Base-by-base conservation (phyloP, 352 stramenopile genomes). In the Globisporangium lucens region DNA sequence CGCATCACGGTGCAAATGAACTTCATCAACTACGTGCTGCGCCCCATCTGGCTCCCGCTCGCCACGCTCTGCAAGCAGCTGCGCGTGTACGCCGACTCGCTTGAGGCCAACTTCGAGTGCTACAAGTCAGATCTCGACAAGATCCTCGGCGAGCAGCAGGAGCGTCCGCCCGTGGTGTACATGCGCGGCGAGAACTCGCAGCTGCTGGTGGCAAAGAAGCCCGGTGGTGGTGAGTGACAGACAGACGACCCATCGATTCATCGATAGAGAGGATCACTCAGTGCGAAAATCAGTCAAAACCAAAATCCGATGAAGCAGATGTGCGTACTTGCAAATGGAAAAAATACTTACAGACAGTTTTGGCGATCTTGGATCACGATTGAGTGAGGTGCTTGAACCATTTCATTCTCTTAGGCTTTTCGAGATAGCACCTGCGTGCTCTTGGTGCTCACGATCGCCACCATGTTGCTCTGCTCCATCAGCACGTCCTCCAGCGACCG, bases 391-490 rank as follows among this genome's bases (percentile, higher is more conserved):
- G 8, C 36, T 46, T 46, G 38, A 46, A 46, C 13, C 38, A 20
- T 46, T 46, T 13, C 38, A 20, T 46, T 46, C 38, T 46, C 38
- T 46, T 58, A 70, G 10, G 35, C 72, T 67, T 83, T 85, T 52
- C 79, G 79, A 46, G 82, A 83, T 41, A 90, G 60, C 15, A 89
- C 75, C 70, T 91, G 85, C 20, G 79, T 83, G 67, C 84, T 93
- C 63, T 89, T 91, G 15, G 84, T 89, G 60, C 85, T 93, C 27
- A 95, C 87, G 60, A 95, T 94, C 8, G 85, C 87, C 24, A 91
- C 84, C 29, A 95, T 77, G 30, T 75, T 90, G 70, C 83, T 94
- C 30, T 91, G 82, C 46, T 95, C 85, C 85, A 95, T 93, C n/a
- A 95, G 65, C 13, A 77, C 56, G 53, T 92, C 84, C 38, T 92